These are phyloP conservation scores for Neodidymelliopsis sp. DNA, from an alignment of 2,329 filamentous ascomycete species.

Conservation along the genomic window DNA sequence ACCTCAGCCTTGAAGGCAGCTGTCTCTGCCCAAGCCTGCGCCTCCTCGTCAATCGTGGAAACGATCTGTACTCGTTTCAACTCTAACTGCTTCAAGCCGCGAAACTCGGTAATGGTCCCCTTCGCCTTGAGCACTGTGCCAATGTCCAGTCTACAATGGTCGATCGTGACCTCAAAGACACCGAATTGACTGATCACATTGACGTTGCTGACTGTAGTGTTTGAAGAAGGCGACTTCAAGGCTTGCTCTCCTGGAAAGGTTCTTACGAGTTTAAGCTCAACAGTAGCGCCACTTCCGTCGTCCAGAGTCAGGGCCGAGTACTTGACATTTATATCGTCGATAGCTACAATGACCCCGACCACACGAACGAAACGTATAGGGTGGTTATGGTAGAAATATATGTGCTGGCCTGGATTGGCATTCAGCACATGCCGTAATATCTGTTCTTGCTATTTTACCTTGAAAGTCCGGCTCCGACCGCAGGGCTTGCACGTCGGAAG, in stretches of 20 bases:
- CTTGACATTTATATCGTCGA: constrained; percentile 50
- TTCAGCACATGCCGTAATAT: constrained; percentile 1
- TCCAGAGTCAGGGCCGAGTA: constrained; percentile 63
- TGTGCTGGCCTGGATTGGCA: constrained; percentile 55
- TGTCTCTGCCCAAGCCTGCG: constrained; percentile 60
- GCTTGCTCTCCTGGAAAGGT: constrained; percentile 35
- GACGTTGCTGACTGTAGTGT: constrained; percentile 50
- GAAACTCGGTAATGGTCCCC: constrained; percentile 62
- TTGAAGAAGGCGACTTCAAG: constrained; percentile 36
- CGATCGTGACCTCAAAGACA: constrained; percentile 51
- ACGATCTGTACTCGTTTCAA: constrained; percentile 61
- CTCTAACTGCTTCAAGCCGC: constrained; percentile 60
- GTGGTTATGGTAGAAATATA: constrained; percentile 64
- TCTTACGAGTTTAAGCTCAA: constrained; percentile 63
- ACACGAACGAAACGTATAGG: constrained; percentile 58
- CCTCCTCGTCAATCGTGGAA: constrained; percentile 62
- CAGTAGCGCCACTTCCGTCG: constrained; percentile 65
- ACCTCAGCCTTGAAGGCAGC: constrained; percentile 59
- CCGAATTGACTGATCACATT: constrained; percentile 48
- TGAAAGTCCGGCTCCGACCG: constrained; percentile 58
- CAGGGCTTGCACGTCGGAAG: constrained; percentile 62
- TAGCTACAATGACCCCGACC: constrained; percentile 55
- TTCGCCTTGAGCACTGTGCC: constrained; percentile 65
- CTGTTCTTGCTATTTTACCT: no score
- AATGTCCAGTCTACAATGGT: constrained; percentile 48